Base-by-base conservation (phyloP, 2,329 filamentous ascomycete genomes). In the Orbilia javanica region DNA sequence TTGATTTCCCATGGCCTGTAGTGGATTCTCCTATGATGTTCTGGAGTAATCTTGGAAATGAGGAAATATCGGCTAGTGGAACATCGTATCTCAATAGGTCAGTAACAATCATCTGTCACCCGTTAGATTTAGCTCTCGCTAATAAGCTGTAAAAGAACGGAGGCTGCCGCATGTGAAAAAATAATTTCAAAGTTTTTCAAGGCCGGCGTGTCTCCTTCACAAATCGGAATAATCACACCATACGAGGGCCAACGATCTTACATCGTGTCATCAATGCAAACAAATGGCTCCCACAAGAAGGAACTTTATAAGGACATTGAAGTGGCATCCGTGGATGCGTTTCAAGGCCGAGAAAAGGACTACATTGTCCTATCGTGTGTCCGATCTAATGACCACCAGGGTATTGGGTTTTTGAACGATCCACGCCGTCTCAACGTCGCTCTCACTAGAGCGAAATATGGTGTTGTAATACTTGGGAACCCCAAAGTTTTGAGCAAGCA, bases 261-360 rank as follows among this genome's bases (percentile, higher is more conserved):
- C 84, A 94, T 99, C 80, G 96, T 99, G 75, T 97, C 93, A 83
- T 97, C 95, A n/a, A 98, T 99, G 95, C 96, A 99, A 85, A 94
- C 95, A 79, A 96, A 92, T 11, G 96, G 96, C 65, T 96, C 93
- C 0, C 97, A 96, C 87, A 97, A 97, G 87, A 99, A 99, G 86
- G 96, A 99, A 84, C 90, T 92, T 82, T 99, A 99, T 87, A 98
- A 98, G 86, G 95, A 98, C 83, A 95, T 99, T 25, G 96, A 99
- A 84, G 96, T 99, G 46, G 96, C 96, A 3, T 98, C 95, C 0
- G 96, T 99, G 42, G 96, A 99, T 86, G 96, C 96, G 20, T 99
- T 99, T 88, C 96, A 99, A 84, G 96, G 96, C 65, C 92, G 96
- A 87, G 96, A 99, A 86, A 99, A 99, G 86, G 96, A 99, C 83